Conservation (phyloP, 1,139 yeast species). For the Candida gigantensis region DNA sequence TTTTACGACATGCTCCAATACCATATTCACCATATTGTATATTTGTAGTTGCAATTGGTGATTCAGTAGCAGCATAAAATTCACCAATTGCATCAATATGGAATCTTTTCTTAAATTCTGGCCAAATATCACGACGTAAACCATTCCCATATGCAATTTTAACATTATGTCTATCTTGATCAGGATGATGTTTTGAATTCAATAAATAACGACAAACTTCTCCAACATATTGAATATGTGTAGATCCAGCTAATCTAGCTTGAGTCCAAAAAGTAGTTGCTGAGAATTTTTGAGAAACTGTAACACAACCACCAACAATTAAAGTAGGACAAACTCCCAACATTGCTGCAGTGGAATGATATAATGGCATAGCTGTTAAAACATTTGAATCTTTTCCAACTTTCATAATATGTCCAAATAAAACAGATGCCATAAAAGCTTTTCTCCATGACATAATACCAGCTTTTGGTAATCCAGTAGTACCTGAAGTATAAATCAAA, state of each 20-base stretch:
- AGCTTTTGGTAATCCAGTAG: slow-evolving; percentile 94
- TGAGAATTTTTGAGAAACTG: slow-evolving; percentile 80
- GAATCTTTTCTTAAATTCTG: slow-evolving; percentile 73
- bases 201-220: slow-evolving; percentile 89
- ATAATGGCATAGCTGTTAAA: slow-evolving; percentile 93
- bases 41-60: slow-evolving; percentile 87
- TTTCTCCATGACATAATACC: slow-evolving; percentile 94
- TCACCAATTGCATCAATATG: slow-evolving; percentile 79
- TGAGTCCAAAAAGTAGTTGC: slow-evolving; percentile 91
- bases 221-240: slow-evolving; percentile 91
- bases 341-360: slow-evolving; percentile 92
- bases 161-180: slow-evolving; percentile 68
- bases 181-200: slow-evolving; percentile 63
- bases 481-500: slow-evolving; percentile 89
- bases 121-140: slow-evolving; percentile 90
- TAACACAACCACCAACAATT: slow-evolving; percentile 67
- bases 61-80: slow-evolving; percentile 92
- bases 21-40: slow-evolving; percentile 80
- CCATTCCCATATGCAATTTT: slow-evolving; percentile 90
- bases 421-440: slow-evolving; percentile 64
- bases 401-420: slow-evolving; percentile 72
- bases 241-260: slow-evolving; percentile 67
- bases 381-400: slow-evolving; percentile 57
- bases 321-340: slow-evolving; percentile 79
- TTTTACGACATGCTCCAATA: slow-evolving; percentile 85